Evolutionary conservation across 2,329 filamentous ascomycete species (phyloP).

Genomic region (Colletotrichum chlorophyti): DNA sequence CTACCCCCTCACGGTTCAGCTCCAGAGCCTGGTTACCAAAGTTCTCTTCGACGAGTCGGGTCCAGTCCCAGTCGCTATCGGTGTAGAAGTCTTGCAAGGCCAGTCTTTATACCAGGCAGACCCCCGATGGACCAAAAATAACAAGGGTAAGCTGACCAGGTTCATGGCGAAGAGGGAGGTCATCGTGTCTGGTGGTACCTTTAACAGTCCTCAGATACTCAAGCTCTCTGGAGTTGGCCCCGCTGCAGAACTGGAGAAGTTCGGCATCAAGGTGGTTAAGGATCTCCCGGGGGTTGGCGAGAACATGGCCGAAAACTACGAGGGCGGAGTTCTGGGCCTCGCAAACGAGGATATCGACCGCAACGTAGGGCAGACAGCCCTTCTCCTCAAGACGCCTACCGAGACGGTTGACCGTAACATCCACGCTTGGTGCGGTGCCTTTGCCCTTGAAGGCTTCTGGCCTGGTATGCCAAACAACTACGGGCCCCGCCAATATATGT

Average conservation of each 20-base stretch:
- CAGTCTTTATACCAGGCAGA: conserved; percentile 50
- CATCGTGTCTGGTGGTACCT: conserved; percentile 54
- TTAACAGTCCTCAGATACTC: conserved; percentile 58
- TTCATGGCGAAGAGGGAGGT: conserved; percentile 48
- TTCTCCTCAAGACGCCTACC: conserved; percentile 23
- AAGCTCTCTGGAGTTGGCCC: conserved; percentile 58
- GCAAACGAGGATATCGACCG: no score
- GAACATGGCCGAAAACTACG: conserved; percentile 53
- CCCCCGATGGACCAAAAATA: conserved; percentile 37
- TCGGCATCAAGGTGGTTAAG: conserved; percentile 51
- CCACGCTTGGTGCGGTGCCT: conserved; percentile 29
- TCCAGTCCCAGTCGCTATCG: conserved; percentile 36
- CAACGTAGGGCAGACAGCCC: neutral
- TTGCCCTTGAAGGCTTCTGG: no score
- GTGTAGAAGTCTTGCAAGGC: conserved; percentile 48
- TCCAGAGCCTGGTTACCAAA: conserved; percentile 37
- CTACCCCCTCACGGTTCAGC: conserved; percentile 33
- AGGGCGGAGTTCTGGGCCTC: conserved; percentile 40
- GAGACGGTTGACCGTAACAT: conserved; percentile 26
- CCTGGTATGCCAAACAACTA: no score
- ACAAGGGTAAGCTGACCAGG: conserved; percentile 1
- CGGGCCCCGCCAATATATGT: no score
- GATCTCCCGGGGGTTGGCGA: conserved; percentile 58
- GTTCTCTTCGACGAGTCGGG: conserved; percentile 42
- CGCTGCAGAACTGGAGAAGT: conserved; percentile 44